Base-by-base conservation (phyloP, 2,329 filamentous ascomycete species). In the Colletotrichum sp. region DNA sequence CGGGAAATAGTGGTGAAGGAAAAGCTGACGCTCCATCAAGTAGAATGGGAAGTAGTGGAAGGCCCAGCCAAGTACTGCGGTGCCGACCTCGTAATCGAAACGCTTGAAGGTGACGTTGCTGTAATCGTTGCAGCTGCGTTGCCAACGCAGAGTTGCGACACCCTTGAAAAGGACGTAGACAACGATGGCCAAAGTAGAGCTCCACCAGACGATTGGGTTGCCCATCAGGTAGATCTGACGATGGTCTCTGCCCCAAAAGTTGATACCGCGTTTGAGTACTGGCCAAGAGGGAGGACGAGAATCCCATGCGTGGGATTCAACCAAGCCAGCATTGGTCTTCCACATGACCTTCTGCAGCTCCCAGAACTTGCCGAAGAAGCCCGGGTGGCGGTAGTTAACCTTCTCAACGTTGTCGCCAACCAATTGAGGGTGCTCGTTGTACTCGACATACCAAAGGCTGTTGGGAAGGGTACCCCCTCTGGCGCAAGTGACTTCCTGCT, bases 1-100 rank as follows among this genome's bases (percentile, higher is more conserved):
- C 0, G 97, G 97, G 86, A 99, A 97, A 86, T 99, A 99, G 87
- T 99, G 97, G 85, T 99, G 97, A 77, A 99, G 89, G 90, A 99
- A 99, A 43, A 99, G 93, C 86, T 99, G 97, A 80, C 97, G 96
- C 83, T 97, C 93, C 97, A 99, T 98, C 74, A 99, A 91, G 88
- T 93, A 99, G 88, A 99, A 99, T 13, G 97, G 97, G 89, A 99
- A 98, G 88, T 98, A 99, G 86, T 99, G 97, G 85, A 99, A 94
- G 64, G 95, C 95, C 97, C 97, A 99, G 79, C 94, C 97, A 10
- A 99, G 91, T 36, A 98, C 94, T 22, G 93, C 95, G 69, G 93
- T 95, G 77, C 97, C 97, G 75, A 98, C 92, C 86, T 99, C 97
- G 82, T 98, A 98, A 86, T 98, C 97, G 84, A 98, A 99, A 72